Evolutionary conservation across 768 basidiomycete genomes (phyloP), one percentile per base, ranked within the genome.

Genomic region (Rhodosporidiobolus sp.): DNA sequence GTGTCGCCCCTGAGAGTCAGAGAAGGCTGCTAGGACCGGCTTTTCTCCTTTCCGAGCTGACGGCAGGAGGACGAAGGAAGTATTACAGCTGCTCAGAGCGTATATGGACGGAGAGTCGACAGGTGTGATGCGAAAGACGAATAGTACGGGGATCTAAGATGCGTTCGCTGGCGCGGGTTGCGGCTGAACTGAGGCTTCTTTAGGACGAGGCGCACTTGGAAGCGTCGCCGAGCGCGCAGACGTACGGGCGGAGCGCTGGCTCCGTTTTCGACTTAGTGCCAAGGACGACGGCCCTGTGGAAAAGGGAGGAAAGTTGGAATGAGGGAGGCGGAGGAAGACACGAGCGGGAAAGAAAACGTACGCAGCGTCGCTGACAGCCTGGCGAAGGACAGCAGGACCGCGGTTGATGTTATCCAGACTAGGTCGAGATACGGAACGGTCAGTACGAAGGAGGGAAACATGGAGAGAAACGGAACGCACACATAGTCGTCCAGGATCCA

Each of bases 171-270:
- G n/a, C n/a, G n/a, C n/a, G n/a, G n/a, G n/a, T n/a, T n/a, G n/a
- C n/a, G 14, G 28, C n/a, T 7, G 19, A 17, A 10, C 48, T 49
- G 48, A 10, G 24, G 17, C 10, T 49, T n/a, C n/a, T n/a, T 43
- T 48, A 48, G 46, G 46, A 32, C 26, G 49, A 49, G 52, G 59
- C 55, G 28, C 54, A 60, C 24, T 16, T 30, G n/a, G 53, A 28
- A 0, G 56, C 68, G 26, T 62, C 63, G 14, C 68, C 68, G 14
- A 46, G 48, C 20, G 26, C 12, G 68, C 68, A 69, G 4, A 70
- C 69, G 59, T 70, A 70, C 1, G 69, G 26, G 58, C 30, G 46
- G 30, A 70, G 58, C 11, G 50, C n/a, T 24, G 69, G 69, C 46
- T 70, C 69, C 17, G 11, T 24, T 45, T 46, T 52, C 3, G 26